These are phyloP conservation scores for Irpex sp. DNA, from an alignment of 1,284 basidiomycete species.

Conservation along the genomic window DNA sequence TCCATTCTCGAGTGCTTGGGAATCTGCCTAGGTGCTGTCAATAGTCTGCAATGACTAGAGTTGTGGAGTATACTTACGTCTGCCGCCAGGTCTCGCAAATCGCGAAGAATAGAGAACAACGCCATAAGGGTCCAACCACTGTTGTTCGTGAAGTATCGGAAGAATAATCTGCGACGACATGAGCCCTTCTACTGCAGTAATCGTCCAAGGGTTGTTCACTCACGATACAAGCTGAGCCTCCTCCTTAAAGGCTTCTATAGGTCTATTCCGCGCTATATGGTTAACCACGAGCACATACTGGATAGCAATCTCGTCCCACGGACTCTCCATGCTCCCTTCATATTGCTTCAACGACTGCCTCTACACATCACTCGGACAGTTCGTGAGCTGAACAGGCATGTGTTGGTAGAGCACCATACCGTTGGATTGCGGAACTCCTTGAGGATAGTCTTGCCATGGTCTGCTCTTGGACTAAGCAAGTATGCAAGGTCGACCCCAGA, in stretches of 20 bases:
- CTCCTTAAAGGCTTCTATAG: slow-evolving; percentile 73
- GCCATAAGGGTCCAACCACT: slow-evolving; percentile 82
- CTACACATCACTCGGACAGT: slow-evolving; percentile 28
- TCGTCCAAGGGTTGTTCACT: slow-evolving; percentile 12
- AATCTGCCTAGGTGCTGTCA: slow-evolving; percentile 51
- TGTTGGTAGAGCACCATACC: slow-evolving; percentile 33
- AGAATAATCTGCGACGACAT: slow-evolving; percentile 52
- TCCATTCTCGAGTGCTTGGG: slow-evolving; percentile 53
- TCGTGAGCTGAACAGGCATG: neutral
- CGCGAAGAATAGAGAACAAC: slow-evolving; percentile 74
- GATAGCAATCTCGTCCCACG: slow-evolving; percentile 82
- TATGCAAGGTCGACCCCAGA: slow-evolving; percentile 68
- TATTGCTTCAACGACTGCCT: slow-evolving; percentile 50
- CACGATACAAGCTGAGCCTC: slow-evolving; percentile 36
- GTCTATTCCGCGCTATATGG: slow-evolving; percentile 61
- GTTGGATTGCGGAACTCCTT: slow-evolving; percentile 70
- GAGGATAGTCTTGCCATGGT: slow-evolving; percentile 68
- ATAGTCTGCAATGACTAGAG: neutral
- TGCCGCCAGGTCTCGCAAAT: slow-evolving; percentile 78
- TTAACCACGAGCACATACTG: slow-evolving; percentile 73
- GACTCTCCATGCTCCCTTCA: slow-evolving; percentile 58
- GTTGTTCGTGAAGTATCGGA: slow-evolving; percentile 73
- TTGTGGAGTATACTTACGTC: slow-evolving; percentile 41
- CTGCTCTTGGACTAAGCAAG: slow-evolving; percentile 67
- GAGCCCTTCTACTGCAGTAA: neutral